Conservation (phyloP, 805 yeast species). For the Peterozyma toletana region DNA sequence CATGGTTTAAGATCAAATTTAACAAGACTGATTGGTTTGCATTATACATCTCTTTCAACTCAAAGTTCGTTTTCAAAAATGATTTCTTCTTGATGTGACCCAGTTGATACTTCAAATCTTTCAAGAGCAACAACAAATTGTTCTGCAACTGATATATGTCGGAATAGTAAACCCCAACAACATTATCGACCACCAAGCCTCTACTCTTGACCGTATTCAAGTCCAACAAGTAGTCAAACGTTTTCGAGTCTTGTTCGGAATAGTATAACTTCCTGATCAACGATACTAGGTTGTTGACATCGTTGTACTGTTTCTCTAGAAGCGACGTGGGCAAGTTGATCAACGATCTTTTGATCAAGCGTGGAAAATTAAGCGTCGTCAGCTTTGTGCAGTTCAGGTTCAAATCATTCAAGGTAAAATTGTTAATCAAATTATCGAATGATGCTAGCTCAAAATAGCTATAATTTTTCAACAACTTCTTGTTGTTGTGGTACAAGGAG, state of each 20-base stretch:
- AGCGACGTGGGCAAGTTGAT: slow-evolving; percentile 5
- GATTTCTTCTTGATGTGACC: neutral
- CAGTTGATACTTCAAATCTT: neutral
- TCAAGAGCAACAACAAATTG: neutral
- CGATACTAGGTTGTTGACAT: neutral
- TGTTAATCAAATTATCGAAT: neutral
- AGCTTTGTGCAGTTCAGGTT: slow-evolving; percentile 2
- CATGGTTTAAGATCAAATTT: neutral
- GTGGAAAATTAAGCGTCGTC: slow-evolving; percentile 5
- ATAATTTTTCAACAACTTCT: neutral
- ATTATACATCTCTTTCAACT: neutral
- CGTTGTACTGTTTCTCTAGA: neutral
- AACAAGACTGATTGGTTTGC: neutral
- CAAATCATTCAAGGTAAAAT: neutral
- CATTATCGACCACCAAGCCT: slow-evolving; percentile 2
- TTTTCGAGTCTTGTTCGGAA: neutral
- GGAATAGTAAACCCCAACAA: neutral
- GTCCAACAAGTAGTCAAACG: neutral
- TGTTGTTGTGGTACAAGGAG: no score
- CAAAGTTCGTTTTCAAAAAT: neutral
- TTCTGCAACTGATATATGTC: slow-evolving; percentile 3
- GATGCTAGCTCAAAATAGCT: neutral
- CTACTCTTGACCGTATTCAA: neutral
- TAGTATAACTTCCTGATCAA: slow-evolving; percentile 2
- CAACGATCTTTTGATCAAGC: slow-evolving; percentile 5